These are phyloP conservation scores for Peltaster fructicola DNA, from an alignment of 2,329 filamentous ascomycete species.

Conservation along the genomic window DNA sequence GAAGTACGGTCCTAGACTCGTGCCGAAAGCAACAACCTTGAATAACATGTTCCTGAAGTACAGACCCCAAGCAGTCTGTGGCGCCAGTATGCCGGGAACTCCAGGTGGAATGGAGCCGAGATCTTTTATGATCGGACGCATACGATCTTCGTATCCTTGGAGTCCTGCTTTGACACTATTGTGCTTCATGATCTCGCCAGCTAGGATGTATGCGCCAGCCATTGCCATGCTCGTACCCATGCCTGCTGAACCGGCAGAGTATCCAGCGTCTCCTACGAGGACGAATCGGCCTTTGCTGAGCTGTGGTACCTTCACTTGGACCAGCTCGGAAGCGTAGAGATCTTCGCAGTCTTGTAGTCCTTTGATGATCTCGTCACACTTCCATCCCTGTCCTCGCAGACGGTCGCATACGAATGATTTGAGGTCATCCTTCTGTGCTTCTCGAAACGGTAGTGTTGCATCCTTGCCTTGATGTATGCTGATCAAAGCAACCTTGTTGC, in stretches of 20 bases:
- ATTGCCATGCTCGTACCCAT: constrained; percentile 21
- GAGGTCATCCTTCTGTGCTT: constrained; percentile 21
- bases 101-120: constrained; percentile 18
- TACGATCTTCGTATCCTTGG: constrained; percentile 25
- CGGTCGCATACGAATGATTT: constrained; percentile 16
- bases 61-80: constrained; percentile 29
- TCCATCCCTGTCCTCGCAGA: constrained; percentile 10
- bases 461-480: constrained; percentile 17
- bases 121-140: constrained; percentile 28
- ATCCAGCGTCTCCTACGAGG: constrained; percentile 25
- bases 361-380: constrained; percentile 6
- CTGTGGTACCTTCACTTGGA: constrained; percentile 18
- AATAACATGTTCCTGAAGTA: constrained; percentile 29
- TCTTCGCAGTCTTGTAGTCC: constrained; percentile 9
- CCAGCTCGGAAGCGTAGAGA: constrained; percentile 13
- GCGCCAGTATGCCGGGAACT: constrained; percentile 22
- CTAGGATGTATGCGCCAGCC: constrained; percentile 35
- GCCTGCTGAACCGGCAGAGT: constrained; percentile 19
- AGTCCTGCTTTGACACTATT: constrained; percentile 22
- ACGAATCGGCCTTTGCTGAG: constrained; percentile 20
- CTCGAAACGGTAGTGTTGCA: constrained; percentile 20
- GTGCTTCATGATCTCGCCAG: constrained; percentile 27
- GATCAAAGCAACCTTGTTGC: constrained; percentile 21
- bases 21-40: constrained; percentile 21
- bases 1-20: constrained; percentile 1